Percentiles rank a stretch among this genome's conserved stretches.
Evolutionary conservation across 2,329 filamentous ascomycete species (phyloP).

Genomic region (Passalora sequoiae): DNA sequence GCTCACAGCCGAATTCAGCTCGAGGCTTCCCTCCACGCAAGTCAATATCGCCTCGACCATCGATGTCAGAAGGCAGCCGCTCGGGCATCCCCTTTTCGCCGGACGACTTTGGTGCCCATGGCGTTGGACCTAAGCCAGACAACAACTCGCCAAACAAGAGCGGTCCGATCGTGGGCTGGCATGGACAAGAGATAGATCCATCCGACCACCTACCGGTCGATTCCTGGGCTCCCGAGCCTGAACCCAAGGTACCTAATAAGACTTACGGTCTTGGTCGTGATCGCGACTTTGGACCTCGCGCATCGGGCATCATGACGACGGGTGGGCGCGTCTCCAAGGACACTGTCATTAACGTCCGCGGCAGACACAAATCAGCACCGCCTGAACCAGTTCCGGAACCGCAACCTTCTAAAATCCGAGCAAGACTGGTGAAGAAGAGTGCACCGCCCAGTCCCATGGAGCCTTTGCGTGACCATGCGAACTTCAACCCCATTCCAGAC

Average conservation of each 20-base stretch:
- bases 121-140: slow-evolving; percentile 33
- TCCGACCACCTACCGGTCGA: slow-evolving; percentile 75
- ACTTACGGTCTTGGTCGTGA: slow-evolving; percentile 34
- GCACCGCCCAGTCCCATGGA: slow-evolving; percentile 13
- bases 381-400: slow-evolving; percentile 34
- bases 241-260: slow-evolving; percentile 48
- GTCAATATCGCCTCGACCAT: slow-evolving; percentile 66
- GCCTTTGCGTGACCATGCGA: slow-evolving; percentile 37
- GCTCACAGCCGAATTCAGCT: slow-evolving; percentile 18
- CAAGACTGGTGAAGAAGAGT: slow-evolving; percentile 62
- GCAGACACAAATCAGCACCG: slow-evolving; percentile 21
- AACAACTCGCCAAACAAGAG: slow-evolving; percentile 27
- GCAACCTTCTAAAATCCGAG: slow-evolving; percentile 34
- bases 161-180: slow-evolving; percentile 68
- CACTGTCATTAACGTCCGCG: slow-evolving; percentile 33
- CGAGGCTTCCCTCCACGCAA: slow-evolving; percentile 52
- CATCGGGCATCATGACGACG: slow-evolving; percentile 11
- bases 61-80: slow-evolving; percentile 45
- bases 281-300: slow-evolving; percentile 31
- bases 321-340: slow-evolving; percentile 27
- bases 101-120: slow-evolving; percentile 69
- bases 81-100: slow-evolving; percentile 65
- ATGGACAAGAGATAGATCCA: slow-evolving; percentile 72
- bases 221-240: slow-evolving; percentile 71
- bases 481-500: slow-evolving; percentile 41